phyloP scores from a whole-genome alignment of 176 grass and related monocot species.

The Tillandsia leiboldiana region DNA sequence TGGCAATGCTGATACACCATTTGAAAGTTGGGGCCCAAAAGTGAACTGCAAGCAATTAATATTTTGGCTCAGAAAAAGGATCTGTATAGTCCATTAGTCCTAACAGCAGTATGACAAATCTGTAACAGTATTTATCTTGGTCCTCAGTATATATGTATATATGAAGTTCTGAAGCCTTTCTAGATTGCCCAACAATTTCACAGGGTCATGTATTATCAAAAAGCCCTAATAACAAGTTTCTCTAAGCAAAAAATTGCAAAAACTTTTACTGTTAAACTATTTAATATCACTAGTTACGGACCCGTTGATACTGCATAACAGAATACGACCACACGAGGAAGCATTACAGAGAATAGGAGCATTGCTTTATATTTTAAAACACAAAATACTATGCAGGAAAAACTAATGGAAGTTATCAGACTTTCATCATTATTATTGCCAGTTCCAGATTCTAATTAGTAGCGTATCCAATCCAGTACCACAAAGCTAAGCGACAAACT shows the following conservation, averaged over 20 bases:
- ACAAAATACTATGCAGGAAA: not conserved
- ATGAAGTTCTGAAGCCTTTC: not conserved
- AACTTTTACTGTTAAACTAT: too few species aligned
- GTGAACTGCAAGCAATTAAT: conserved; percentile 41
- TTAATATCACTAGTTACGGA: too few species aligned
- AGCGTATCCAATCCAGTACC: too few species aligned
- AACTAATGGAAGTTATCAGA: not conserved
- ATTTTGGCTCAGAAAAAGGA: not conserved
- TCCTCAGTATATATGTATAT: not conserved
- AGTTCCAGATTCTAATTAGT: too few species aligned
- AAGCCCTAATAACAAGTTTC: not conserved
- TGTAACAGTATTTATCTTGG: not conserved
- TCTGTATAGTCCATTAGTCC: not conserved
- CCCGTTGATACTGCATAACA: too few species aligned
- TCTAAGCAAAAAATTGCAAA: not conserved
- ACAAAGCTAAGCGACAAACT: too few species aligned
- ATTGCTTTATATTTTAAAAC: conserved; percentile 2
- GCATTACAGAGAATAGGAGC: conserved; percentile 2
- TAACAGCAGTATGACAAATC: not conserved
- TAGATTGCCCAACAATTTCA: not conserved
- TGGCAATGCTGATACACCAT: conserved; percentile 95
- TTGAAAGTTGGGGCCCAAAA: conserved; percentile 94
- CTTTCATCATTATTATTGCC: too few species aligned
- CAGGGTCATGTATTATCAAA: not conserved
- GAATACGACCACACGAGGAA: too few species aligned